Evolutionary conservation across 2,329 filamentous ascomycete species (phyloP).

Genomic region (Colletotrichum graminicola): DNA sequence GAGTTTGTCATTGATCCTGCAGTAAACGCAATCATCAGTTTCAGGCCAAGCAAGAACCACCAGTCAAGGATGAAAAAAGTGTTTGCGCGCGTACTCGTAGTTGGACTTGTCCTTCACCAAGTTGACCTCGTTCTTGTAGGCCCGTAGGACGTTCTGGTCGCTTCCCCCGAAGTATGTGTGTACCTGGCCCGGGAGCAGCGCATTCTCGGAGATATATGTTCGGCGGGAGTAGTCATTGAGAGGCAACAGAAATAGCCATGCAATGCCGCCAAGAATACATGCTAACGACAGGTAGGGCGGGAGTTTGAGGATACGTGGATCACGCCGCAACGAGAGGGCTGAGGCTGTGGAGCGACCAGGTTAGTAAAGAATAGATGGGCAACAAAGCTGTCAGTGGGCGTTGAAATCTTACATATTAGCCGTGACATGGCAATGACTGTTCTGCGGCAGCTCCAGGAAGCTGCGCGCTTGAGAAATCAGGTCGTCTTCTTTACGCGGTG

Average conservation of each 20-base stretch:
- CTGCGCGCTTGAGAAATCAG: conserved; percentile 28
- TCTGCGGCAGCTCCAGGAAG: conserved; percentile 23
- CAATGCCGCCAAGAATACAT: conserved; percentile 85
- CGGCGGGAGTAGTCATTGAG: conserved; percentile 89
- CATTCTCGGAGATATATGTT: conserved; percentile 98
- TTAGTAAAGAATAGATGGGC: conserved; percentile 35
- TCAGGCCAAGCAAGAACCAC: neutral
- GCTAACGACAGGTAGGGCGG: conserved; percentile 90
- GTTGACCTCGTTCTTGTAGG: conserved; percentile 87
- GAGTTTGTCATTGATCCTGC: conserved; percentile 76
- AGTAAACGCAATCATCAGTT: conserved; percentile 4
- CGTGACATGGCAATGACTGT: conserved; percentile 60
- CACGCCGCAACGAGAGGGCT: conserved; percentile 78
- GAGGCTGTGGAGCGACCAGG: conserved; percentile 60
- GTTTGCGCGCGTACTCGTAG: conserved; percentile 57
- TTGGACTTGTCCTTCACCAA: conserved; percentile 67
- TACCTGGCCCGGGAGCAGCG: conserved; percentile 92
- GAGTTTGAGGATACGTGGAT: conserved; percentile 84
- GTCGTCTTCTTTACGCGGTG: conserved; percentile 22
- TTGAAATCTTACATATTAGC: conserved; percentile 61
- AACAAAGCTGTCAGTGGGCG: neutral
- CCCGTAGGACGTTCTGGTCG: conserved; percentile 93
- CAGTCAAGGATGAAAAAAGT: neutral
- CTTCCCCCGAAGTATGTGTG: conserved; percentile 98
- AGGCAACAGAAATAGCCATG: conserved; percentile 91